Evolutionary conservation across 257 asterid species (phyloP), one percentile per base, ranked within the genome.

Genomic region (Linderniella brevidens): DNA sequence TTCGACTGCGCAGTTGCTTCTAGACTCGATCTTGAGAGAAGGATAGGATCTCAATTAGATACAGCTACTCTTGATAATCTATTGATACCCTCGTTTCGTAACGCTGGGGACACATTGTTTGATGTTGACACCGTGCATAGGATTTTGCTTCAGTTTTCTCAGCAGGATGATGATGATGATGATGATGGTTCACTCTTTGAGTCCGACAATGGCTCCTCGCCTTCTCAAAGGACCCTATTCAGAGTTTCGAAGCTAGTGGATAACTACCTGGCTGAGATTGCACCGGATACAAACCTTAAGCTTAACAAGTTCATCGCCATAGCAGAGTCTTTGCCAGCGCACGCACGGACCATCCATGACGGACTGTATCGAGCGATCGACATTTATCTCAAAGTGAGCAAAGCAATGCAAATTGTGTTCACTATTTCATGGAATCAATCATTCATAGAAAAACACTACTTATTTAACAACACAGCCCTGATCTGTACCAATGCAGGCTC

Each of bases 21-120:
- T n/a, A n/a, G 99, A 80, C 78, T 80, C n/a, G 93, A 85, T 54
- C 87, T 90, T 4, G 96, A 90, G 67, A 73, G 94, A 61, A 61
- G 96, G 60, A 85, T 90, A 8, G 96, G 92, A 17, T 73, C 80
- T 19, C 88, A 76, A 58, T 54, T 90, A 4, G 96, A 81, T 39
- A 62, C 64, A 37, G 99, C 99, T 4, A 80, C 87, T 6, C 79
- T 90, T 0, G 96, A 90, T 37, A 96, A 85, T 67, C 88, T 85
- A 17, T 46, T 90, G 58, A 90, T 90, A 35, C 99, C 99, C 93
- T 10, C 71, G 73, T 37, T 25, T 25, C 32, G 32, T 2, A 25
- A 6, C 4, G 6, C 32, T 79, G 80, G 14, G 99, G 84, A 49
- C 4, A 90, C 96, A 0, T 63, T 90, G 35, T 90, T 90, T 20